A percentile compares a stretch with the other conserved stretches of the same genome.
These are phyloP conservation scores for Nakazawaea wickerhamii DNA, from an alignment of 805 yeast genomes.

Conservation along the genomic window DNA sequence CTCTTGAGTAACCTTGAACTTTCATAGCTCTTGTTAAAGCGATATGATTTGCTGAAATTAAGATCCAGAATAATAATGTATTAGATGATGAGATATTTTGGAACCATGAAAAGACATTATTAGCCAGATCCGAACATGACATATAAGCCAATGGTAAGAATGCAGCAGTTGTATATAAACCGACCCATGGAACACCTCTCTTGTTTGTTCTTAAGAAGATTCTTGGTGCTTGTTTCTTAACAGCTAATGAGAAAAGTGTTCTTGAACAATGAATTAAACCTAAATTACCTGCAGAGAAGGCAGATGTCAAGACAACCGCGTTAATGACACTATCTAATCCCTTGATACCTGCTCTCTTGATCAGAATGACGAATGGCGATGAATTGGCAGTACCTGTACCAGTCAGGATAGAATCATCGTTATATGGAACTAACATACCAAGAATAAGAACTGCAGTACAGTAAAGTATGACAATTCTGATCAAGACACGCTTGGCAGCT, in stretches of 20 bases:
- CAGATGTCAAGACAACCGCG: constrained; percentile 34
- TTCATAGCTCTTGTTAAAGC: constrained; percentile 70
- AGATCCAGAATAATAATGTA: constrained; percentile 27
- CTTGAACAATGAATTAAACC: constrained; percentile 27
- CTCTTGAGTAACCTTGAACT: constrained; percentile 63
- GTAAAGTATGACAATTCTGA: constrained; percentile 46
- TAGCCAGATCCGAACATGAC: constrained; percentile 22
- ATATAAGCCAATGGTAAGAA: constrained; percentile 35
- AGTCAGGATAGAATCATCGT: constrained; percentile 29
- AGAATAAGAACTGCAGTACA: constrained; percentile 44
- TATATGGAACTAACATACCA: constrained; percentile 50
- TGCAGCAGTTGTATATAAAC: constrained; percentile 19
- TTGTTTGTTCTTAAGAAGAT: constrained; percentile 27
- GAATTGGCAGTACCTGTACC: constrained; percentile 21
- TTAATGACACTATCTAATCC: constrained; percentile 33
- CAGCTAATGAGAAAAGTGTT: constrained; percentile 31
- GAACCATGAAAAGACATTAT: constrained; percentile 29
- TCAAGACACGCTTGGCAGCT: constrained; percentile 47
- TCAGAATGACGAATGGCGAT: constrained; percentile 37
- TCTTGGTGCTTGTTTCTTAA: constrained; percentile 33
- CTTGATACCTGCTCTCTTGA: constrained; percentile 27
- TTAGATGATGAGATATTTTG: constrained; percentile 28
- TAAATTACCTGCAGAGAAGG: constrained; percentile 33
- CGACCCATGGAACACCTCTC: constrained; percentile 30
- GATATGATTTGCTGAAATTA: constrained; percentile 28